Evolutionary conservation across 495 filamentous ascomycete genomes (phyloP).

Genomic region (Penicillium cataractarum): DNA sequence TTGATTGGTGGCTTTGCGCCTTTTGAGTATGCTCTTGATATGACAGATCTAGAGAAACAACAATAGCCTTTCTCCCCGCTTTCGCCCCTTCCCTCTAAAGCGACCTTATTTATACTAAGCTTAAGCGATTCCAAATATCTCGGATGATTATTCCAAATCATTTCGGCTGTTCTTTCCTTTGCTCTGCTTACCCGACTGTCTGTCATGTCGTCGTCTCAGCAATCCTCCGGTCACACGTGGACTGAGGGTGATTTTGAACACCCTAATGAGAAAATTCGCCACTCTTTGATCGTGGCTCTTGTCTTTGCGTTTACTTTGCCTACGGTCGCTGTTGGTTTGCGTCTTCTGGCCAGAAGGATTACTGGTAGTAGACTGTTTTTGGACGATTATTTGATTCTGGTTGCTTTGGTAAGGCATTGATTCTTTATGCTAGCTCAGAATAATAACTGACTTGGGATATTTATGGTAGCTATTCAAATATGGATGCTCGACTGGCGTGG

Average conservation of each 20-base stretch:
- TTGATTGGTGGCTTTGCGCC: neutral
- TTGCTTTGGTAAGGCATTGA: slow-evolving; percentile 33
- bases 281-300: slow-evolving; percentile 33
- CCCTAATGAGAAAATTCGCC: slow-evolving; percentile 29
- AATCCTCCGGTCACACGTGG: slow-evolving; percentile 20
- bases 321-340: slow-evolving; percentile 34
- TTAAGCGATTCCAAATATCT: slow-evolving; percentile 12
- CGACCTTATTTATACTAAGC: slow-evolving; percentile 10
- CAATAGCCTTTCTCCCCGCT: neutral
- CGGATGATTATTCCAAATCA: slow-evolving; percentile 30
- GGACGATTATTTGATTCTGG: slow-evolving; percentile 46
- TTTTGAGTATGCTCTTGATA: slow-evolving; percentile 7
- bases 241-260: slow-evolving; percentile 29
- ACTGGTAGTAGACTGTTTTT: slow-evolving; percentile 30
- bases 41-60: slow-evolving; percentile 19
- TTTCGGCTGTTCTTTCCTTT: slow-evolving; percentile 9
- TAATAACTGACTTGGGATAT: neutral
- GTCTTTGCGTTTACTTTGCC: slow-evolving; percentile 36
- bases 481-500: slow-evolving; percentile 36
- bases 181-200: neutral
- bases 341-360: slow-evolving; percentile 32
- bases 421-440: neutral
- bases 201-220: slow-evolving; percentile 24
- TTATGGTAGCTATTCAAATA: slow-evolving; percentile 38
- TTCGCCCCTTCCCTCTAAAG: neutral